These are phyloP conservation scores for Stachybotrys chlorohalonatus DNA, from an alignment of 2,329 filamentous ascomycete genomes.

Conservation along the genomic window DNA sequence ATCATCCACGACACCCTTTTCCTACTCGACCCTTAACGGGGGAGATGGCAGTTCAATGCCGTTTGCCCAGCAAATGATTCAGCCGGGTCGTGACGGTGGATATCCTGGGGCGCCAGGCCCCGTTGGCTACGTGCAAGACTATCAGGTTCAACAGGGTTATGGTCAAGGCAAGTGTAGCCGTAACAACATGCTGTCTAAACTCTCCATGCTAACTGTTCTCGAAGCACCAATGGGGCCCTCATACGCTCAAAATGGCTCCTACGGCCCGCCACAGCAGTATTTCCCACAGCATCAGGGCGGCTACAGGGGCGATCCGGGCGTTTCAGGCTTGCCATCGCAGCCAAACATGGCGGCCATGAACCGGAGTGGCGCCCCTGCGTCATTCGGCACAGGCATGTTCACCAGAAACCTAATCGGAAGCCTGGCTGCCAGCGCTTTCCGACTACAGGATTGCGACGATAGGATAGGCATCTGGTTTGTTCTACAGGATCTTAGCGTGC, in stretches of 20 bases:
- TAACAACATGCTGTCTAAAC: neutral
- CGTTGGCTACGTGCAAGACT: slow-evolving; percentile 23
- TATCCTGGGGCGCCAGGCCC: slow-evolving; percentile 17
- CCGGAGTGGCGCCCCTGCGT: slow-evolving; percentile 31
- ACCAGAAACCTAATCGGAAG: slow-evolving; percentile 93
- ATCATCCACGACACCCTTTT: slow-evolving; percentile 68
- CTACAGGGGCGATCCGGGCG: slow-evolving; percentile 18
- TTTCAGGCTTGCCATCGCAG: slow-evolving; percentile 16
- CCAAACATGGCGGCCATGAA: slow-evolving; percentile 17
- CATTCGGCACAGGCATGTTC: slow-evolving; percentile 67
- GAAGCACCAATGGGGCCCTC: slow-evolving; percentile 11
- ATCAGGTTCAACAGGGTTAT: slow-evolving; percentile 19
- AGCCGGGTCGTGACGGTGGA: slow-evolving; percentile 28
- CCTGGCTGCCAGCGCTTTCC: slow-evolving; percentile 79
- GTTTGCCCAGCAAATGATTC: slow-evolving; percentile 25
- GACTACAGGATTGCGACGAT: slow-evolving; percentile 67
- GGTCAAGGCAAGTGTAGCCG: slow-evolving; percentile 17
- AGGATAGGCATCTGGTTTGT: slow-evolving; percentile 95
- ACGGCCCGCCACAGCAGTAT: slow-evolving; percentile 27
- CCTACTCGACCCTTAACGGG: slow-evolving; percentile 48
- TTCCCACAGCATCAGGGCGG: slow-evolving; percentile 20
- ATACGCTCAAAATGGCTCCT: slow-evolving; percentile 21
- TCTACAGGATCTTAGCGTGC: slow-evolving; percentile 86
- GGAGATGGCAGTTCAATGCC: slow-evolving; percentile 15
- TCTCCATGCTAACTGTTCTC: neutral